phyloP scores from a whole-genome alignment of 768 basidiomycete species.

The Rhodotorula sphaerocarpa region DNA sequence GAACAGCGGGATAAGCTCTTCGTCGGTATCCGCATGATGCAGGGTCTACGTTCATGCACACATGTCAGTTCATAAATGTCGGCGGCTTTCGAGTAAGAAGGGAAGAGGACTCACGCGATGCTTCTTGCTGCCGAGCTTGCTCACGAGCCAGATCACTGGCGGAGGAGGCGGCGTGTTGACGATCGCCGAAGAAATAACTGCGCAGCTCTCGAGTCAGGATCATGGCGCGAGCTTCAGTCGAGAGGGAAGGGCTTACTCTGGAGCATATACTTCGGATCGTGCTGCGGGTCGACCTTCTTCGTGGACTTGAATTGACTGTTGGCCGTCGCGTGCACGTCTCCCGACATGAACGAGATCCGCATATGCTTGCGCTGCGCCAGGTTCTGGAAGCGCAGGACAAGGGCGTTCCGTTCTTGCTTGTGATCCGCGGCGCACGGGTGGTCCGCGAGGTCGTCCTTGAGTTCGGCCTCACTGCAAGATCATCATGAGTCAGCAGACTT shows the following conservation, averaged over 20 bases:
- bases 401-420: constrained; percentile 82
- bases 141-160: constrained; percentile 72
- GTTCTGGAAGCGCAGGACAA: constrained; percentile 63
- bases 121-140: constrained; percentile 60
- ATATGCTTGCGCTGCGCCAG: constrained; percentile 57
- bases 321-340: constrained; percentile 88
- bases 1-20: constrained; percentile 59
- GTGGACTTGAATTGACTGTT: constrained; percentile 37
- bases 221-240: background rate
- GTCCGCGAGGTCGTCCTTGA: constrained; percentile 70
- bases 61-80: background rate
- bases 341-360: constrained; percentile 77
- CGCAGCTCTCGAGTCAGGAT: background rate
- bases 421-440: constrained; percentile 38
- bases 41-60: constrained; percentile 49
- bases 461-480: constrained; percentile 54
- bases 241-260: constrained; percentile 48
- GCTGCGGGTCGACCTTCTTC: constrained; percentile 50
- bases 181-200: constrained; percentile 74
- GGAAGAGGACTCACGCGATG: constrained; percentile 50
- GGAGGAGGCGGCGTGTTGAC: constrained; percentile 79
- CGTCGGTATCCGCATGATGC: constrained; percentile 73
- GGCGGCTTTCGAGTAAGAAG: too few species aligned
- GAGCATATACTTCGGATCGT: constrained; percentile 81
- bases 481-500: background rate